Percentiles rank a stretch among this genome's conserved stretches.
Evolutionary conservation across 306 rosid species (phyloP).

Genomic region (Quercus alba): DNA sequence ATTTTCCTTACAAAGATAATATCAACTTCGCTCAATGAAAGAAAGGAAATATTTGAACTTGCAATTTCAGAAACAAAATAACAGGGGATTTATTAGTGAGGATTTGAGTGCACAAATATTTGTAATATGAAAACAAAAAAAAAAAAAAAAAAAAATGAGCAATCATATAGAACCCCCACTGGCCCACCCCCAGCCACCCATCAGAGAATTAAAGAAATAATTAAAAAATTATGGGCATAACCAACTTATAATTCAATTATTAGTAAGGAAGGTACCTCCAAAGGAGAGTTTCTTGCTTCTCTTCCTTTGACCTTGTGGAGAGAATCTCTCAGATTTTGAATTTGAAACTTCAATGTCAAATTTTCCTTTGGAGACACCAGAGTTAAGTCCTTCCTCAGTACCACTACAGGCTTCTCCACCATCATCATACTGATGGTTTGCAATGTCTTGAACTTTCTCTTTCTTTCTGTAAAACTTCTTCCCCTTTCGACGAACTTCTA

Average conservation of each 20-base stretch:
- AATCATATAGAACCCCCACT: conserved; percentile 1
- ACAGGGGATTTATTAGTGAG: not conserved
- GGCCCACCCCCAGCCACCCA: not conserved
- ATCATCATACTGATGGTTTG: conserved; percentile 61
- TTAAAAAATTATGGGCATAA: conserved; percentile 7
- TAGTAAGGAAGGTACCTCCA: conserved; percentile 59
- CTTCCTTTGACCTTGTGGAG: conserved; percentile 48
- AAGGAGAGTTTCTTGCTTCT: conserved; percentile 56
- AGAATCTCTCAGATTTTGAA: conserved; percentile 40
- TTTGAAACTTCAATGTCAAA: conserved; percentile 53
- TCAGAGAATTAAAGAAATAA: conserved; percentile 6
- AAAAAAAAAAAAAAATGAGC: not conserved
- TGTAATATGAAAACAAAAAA: not conserved
- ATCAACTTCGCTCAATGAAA: not conserved
- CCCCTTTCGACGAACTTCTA: conserved; percentile 46
- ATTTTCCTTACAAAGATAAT: not conserved
- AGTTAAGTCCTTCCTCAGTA: conserved; percentile 69
- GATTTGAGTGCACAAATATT: not conserved
- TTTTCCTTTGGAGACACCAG: conserved; percentile 46
- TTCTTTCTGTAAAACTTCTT: conserved; percentile 53
- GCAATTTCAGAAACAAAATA: not conserved
- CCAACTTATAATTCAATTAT: conserved; percentile 2
- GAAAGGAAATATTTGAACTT: not conserved
- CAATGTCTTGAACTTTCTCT: conserved; percentile 47
- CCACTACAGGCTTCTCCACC: conserved; percentile 91